A percentile compares a stretch with the other conserved stretches of the same genome.
Evolutionary conservation across 164 flowering plant species (phyloP).

Genomic region (Houttuynia cordata): DNA sequence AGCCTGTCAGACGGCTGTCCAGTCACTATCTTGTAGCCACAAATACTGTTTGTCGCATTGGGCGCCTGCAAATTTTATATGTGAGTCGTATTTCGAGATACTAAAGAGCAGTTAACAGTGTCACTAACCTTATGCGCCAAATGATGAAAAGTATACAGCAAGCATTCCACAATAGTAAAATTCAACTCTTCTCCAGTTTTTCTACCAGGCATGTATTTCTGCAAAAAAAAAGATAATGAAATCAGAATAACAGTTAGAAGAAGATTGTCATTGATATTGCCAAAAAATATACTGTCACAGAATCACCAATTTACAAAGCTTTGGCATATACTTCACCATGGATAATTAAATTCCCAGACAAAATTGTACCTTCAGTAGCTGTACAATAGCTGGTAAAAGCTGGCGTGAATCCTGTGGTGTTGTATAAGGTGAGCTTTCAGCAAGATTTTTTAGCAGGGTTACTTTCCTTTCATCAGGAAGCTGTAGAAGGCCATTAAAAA

Average conservation of each 20-base stretch:
- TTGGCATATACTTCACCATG: not conserved
- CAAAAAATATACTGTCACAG: not conserved
- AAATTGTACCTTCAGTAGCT: conserved; percentile 62
- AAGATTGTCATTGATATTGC: too few species aligned
- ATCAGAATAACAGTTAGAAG: not conserved
- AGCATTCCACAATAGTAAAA: conserved; percentile 83
- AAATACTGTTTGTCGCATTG: conserved; percentile 89
- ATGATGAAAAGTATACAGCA: conserved; percentile 82
- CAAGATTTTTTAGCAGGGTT: conserved; percentile 82
- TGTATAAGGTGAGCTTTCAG: conserved; percentile 82
- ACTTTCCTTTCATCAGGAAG: conserved; percentile 81
- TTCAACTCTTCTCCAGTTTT: conserved; percentile 84
- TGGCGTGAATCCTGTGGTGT: conserved; percentile 83
- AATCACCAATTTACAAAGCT: not conserved
- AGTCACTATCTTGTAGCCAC: conserved; percentile 96
- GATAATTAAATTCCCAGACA: not conserved
- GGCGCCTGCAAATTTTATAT: conserved; percentile 49
- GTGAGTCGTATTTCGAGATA: conserved; percentile 3
- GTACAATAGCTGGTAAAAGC: conserved; percentile 76
- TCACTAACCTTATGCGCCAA: conserved; percentile 68
- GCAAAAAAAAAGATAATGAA: conserved; percentile 8
- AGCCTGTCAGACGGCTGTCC: conserved; percentile 99
- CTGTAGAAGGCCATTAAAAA: conserved; percentile 25
- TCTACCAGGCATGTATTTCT: conserved; percentile 86
- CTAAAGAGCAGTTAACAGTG: not conserved